phyloP scores from a whole-genome alignment of 306 rosid genomes.

The Lathyrus sativus region DNA sequence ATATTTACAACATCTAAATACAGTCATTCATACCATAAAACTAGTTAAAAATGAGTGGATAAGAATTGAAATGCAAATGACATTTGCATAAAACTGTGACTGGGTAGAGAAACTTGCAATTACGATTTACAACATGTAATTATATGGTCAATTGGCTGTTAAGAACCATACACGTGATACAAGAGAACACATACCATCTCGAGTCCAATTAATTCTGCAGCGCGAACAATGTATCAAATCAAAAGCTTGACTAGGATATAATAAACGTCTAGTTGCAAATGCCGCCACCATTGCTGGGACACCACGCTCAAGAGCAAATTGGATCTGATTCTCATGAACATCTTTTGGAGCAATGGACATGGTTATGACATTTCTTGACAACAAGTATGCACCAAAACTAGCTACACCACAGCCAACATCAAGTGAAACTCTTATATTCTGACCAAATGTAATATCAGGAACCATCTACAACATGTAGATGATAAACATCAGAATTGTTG shows the following conservation, averaged over 20 bases:
- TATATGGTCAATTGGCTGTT: constrained; percentile 12
- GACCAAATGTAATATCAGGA: constrained; percentile 81
- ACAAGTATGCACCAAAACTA: constrained; percentile 90
- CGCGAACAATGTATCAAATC: constrained; percentile 96
- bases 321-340: constrained; percentile 97
- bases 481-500: constrained; percentile 41
- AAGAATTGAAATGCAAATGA: constrained; percentile 20
- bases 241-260: constrained; percentile 94
- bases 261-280: constrained; percentile 80
- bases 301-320: constrained; percentile 97
- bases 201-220: constrained; percentile 95
- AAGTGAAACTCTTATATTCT: constrained; percentile 72
- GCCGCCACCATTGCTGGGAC: constrained; percentile 97
- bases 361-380: constrained; percentile 74
- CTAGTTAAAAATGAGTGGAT: constrained; percentile 1
- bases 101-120: background rate
- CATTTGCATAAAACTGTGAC: background rate
- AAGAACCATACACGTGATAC: constrained; percentile 1
- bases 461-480: constrained; percentile 57
- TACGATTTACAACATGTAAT: constrained; percentile 7
- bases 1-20: constrained; percentile 18
- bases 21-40: background rate
- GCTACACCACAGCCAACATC: constrained; percentile 98
- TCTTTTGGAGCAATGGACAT: constrained; percentile 96
- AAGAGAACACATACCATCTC: constrained; percentile 63